phyloP scores from a whole-genome alignment of 805 yeast genomes.

The Yarrowia keelungensis region DNA sequence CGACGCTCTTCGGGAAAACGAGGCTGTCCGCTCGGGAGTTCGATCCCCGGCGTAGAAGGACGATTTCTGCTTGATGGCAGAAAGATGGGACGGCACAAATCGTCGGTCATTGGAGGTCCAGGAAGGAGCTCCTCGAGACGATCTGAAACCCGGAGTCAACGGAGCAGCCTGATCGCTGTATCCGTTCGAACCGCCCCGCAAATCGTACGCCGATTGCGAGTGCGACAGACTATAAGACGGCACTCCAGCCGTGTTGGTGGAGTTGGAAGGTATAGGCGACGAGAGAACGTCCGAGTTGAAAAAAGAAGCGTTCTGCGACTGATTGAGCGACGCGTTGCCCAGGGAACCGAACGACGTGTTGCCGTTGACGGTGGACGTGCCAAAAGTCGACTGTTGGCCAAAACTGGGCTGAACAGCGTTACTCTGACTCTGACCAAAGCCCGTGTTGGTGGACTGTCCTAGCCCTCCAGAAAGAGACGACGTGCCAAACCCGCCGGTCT shows the following conservation, averaged over 20 bases:
- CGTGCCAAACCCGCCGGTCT: constrained; percentile 2
- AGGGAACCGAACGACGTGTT: constrained; percentile 32
- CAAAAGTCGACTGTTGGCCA: constrained; percentile 23
- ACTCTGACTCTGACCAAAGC: not conserved
- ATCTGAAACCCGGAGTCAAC: constrained; percentile 20
- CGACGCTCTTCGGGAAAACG: constrained; percentile 23
- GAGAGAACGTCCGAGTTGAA: constrained; percentile 7
- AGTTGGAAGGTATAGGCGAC: not conserved
- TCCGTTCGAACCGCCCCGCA: constrained; percentile 13
- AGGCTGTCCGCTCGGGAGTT: constrained; percentile 12
- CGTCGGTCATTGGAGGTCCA: constrained; percentile 39
- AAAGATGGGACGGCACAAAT: constrained; percentile 39
- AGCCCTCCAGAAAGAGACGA: not conserved
- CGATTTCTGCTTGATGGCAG: constrained; percentile 35
- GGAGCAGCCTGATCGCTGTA: constrained; percentile 7
- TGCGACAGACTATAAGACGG: constrained; percentile 6
- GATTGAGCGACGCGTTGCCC: constrained; percentile 23
- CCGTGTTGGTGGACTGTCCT: not conserved
- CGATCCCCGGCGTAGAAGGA: constrained; percentile 39
- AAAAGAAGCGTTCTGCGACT: constrained; percentile 12
- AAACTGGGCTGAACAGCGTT: constrained; percentile 4
- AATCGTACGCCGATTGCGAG: constrained; percentile 38
- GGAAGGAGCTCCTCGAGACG: constrained; percentile 36
- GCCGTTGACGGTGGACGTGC: constrained; percentile 21
- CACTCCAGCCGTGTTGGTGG: not conserved